phyloP scores from a whole-genome alignment of 768 basidiomycete genomes.

The Infundibulicybe gibba region DNA sequence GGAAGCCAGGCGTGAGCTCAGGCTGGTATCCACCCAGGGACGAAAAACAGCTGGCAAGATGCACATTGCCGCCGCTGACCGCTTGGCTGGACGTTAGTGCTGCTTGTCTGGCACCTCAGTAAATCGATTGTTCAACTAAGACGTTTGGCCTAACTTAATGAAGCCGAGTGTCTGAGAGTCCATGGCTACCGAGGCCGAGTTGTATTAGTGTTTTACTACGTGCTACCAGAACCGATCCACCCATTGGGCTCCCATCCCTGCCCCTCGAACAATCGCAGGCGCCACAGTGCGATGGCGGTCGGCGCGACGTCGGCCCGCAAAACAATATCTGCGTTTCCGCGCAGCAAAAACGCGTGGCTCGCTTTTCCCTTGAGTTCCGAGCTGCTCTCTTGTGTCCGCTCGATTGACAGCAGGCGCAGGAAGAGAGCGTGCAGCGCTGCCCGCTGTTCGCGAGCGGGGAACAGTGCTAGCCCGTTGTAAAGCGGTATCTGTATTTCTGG shows the following conservation, averaged over 20 bases:
- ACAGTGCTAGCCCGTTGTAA: conserved; percentile 64
- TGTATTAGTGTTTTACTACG: no score
- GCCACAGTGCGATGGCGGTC: conserved; percentile 74
- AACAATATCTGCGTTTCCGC: conserved; percentile 44
- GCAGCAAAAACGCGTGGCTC: conserved; percentile 71
- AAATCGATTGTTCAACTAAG: no score
- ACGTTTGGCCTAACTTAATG: no score
- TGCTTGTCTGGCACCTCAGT: no score
- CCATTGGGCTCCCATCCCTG: conserved; percentile 36
- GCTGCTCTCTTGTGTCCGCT: conserved; percentile 23
- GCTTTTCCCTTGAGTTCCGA: conserved; percentile 12
- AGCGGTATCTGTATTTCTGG: conserved; percentile 45
- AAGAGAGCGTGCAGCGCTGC: conserved; percentile 51
- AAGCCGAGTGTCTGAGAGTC: no score
- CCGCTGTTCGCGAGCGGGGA: conserved; percentile 60
- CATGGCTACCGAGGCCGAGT: no score
- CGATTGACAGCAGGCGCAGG: conserved; percentile 41
- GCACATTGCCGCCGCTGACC: no score
- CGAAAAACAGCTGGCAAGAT: no score
- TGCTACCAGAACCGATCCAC: no score
- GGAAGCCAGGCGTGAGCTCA: no score
- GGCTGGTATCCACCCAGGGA: no score
- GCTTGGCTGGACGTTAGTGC: no score
- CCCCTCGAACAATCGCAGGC: conserved; percentile 75
- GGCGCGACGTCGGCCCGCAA: conserved; percentile 58